These are phyloP conservation scores for Amauroascus niger DNA, from an alignment of 2,329 filamentous ascomycete species.

Conservation along the genomic window DNA sequence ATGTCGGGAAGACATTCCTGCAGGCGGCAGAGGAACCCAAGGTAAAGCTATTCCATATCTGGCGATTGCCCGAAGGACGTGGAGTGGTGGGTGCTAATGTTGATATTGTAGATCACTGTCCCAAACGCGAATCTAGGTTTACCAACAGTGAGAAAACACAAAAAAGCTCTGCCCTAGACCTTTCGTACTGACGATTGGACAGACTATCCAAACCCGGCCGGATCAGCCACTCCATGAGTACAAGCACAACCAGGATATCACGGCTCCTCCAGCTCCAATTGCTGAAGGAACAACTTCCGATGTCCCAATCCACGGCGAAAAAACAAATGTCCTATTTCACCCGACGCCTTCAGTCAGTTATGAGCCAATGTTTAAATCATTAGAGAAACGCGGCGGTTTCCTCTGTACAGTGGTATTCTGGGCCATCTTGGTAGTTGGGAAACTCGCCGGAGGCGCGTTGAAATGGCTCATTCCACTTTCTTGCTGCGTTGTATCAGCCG, in stretches of 20 bases:
- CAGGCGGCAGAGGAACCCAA: slow-evolving; percentile 61
- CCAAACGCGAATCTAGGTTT: slow-evolving; percentile 83
- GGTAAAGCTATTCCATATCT: slow-evolving; percentile 38
- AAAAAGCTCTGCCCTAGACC: not conserved
- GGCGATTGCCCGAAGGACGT: not conserved
- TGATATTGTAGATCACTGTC: slow-evolving; percentile 54
- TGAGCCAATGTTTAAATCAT: slow-evolving; percentile 69
- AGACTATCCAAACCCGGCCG: slow-evolving; percentile 59
- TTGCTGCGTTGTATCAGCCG: slow-evolving; percentile 61
- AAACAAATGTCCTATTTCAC: slow-evolving; percentile 92
- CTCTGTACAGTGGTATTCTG: slow-evolving; percentile 62
- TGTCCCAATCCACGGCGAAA: slow-evolving; percentile 90
- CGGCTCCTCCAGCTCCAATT: slow-evolving; percentile 79
- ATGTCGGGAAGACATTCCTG: slow-evolving; percentile 62
- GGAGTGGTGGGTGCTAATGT: not conserved
- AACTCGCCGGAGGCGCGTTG: slow-evolving; percentile 66
- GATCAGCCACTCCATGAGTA: slow-evolving; percentile 70
- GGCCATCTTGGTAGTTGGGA: slow-evolving; percentile 66
- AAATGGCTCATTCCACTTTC: slow-evolving; percentile 67
- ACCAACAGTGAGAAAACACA: slow-evolving; percentile 43
- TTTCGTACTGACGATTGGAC: not conserved
- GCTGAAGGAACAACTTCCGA: slow-evolving; percentile 76
- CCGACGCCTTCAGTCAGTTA: slow-evolving; percentile 84
- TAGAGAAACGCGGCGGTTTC: slow-evolving; percentile 65
- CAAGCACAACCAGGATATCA: slow-evolving; percentile 74